phyloP scores from a whole-genome alignment of 1,284 basidiomycete genomes.

The Cutaneotrichosporon dermatis region DNA sequence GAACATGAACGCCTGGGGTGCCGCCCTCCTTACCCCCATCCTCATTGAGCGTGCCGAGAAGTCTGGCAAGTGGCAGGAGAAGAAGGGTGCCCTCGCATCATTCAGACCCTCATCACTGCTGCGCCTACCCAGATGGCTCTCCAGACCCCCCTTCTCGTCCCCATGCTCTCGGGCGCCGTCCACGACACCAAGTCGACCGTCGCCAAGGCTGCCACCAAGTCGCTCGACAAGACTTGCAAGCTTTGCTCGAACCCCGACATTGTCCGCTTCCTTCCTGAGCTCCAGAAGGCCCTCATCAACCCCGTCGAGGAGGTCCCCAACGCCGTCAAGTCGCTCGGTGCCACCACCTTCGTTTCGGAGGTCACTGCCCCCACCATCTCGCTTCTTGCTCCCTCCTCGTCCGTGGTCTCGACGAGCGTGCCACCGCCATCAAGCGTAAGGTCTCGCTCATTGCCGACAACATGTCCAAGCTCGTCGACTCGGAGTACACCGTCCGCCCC shows the following conservation, averaged over 20 bases:
- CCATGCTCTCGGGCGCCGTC: constrained; percentile 90
- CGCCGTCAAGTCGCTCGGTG: constrained; percentile 92
- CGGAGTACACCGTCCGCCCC: constrained; percentile 86
- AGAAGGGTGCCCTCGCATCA: constrained; percentile 80
- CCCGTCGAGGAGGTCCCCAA: constrained; percentile 98
- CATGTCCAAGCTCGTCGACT: constrained; percentile 98
- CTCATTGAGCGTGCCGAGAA: constrained; percentile 77
- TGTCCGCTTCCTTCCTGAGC: constrained; percentile 88
- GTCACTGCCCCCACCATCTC: constrained; percentile 98
- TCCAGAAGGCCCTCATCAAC: constrained; percentile 93
- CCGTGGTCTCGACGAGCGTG: constrained; percentile 92
- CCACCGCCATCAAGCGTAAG: constrained; percentile 92
- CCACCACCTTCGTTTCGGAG: constrained; percentile 99
- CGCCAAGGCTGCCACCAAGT: constrained; percentile 58
- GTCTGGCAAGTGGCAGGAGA: constrained; percentile 99
- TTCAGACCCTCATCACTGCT: constrained; percentile 85
- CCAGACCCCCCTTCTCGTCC: constrained; percentile 94
- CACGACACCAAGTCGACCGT: constrained; percentile 99
- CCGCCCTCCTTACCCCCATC: constrained; percentile 76
- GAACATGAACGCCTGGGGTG: constrained; percentile 86
- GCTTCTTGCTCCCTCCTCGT: constrained; percentile 97
- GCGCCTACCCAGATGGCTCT: constrained; percentile 81
- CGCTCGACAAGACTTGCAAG: constrained; percentile 48
- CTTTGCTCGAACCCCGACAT: constrained; percentile 96
- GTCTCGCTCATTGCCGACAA: constrained; percentile 96